Evolutionary conservation across 2,329 filamentous ascomycete species (phyloP), one percentile per base, ranked within the genome.

Genomic region (Coniochaeta prunicola): DNA sequence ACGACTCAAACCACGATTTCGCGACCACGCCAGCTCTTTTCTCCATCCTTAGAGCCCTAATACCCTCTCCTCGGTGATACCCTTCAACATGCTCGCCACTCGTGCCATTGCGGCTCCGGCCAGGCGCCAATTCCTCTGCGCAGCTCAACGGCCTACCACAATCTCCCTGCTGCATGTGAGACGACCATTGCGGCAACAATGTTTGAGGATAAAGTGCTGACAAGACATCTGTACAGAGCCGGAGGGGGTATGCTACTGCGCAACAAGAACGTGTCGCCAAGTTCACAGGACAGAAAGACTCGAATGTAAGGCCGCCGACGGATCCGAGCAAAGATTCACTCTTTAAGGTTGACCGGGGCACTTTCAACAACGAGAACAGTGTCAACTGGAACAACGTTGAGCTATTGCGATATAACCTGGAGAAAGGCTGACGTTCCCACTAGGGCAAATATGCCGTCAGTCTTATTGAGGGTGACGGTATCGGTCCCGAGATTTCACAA

Each of bases 381-480:
- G 59, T 64, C 59, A 65, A 62, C 59, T 57, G 57, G 33, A 56
- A 57, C 58, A 45, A 59, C 54, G 59, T 28, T 15, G 19, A 45
- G 40, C 4, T 24, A n/a, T 36, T 38, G 33, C 26, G 55, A 58
- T 48, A 59, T 53, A 30, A 60, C n/a, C n/a, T 60, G 53, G 42
- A 50, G 68, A 72, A 63, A 71, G 60, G 60, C 53, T 59, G 15
- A 38, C 53, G 45, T 9, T 38, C 4, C 12, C 12, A 26, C 61
- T 69, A 96, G 91, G 94, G 94, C 72, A 94, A 94, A 77, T 99
- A 89, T 84, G 90, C 90, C 60, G 94, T 99, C 71, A 93, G 91
- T 69, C 82, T 99, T 78, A 99, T 99, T 67, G 96, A 99, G 84
- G 94, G 96, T 78, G 96, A 99, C 73, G 94, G 94, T 74, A 99